A percentile compares a stretch with the other conserved stretches of the same genome.
These are phyloP conservation scores for Tremella mesenterica DNA, from an alignment of 768 basidiomycete species.

Conservation along the genomic window DNA sequence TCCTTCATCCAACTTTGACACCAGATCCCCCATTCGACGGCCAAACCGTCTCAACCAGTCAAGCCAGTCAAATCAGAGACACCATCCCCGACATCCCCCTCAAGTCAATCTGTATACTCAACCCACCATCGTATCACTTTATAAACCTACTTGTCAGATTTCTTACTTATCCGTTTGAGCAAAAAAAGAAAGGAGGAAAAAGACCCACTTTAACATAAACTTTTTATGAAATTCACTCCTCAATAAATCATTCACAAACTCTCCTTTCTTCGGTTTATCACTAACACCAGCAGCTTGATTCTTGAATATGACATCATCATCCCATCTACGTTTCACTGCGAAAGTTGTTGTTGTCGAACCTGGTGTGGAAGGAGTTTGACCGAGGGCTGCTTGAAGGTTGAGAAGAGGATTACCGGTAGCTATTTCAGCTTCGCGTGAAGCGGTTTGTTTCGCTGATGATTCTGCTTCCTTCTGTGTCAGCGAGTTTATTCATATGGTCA, in stretches of 20 bases:
- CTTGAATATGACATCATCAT: slow-evolving; percentile 97
- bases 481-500: not conserved
- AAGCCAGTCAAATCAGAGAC: no score
- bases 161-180: not conserved
- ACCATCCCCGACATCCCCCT: no score
- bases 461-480: slow-evolving; percentile 56
- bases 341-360: slow-evolving; percentile 58
- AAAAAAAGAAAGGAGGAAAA: not conserved
- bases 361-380: slow-evolving; percentile 52
- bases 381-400: slow-evolving; percentile 83
- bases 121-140: no score
- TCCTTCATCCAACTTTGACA: no score
- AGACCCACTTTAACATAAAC: slow-evolving; percentile 40
- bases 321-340: slow-evolving; percentile 87
- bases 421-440: slow-evolving; percentile 66
- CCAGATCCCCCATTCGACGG: no score
- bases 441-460: slow-evolving; percentile 53
- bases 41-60: no score
- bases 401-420: slow-evolving; percentile 80
- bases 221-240: slow-evolving; percentile 51
- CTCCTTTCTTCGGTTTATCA: slow-evolving; percentile 53
- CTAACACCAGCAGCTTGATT: slow-evolving; percentile 78
- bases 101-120: no score
- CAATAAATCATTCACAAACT: slow-evolving; percentile 91
- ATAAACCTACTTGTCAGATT: slow-evolving; percentile 6